Base-by-base conservation (phyloP, 108 stramenopile species). In the Cyclotella choctawhatcheeana region DNA sequence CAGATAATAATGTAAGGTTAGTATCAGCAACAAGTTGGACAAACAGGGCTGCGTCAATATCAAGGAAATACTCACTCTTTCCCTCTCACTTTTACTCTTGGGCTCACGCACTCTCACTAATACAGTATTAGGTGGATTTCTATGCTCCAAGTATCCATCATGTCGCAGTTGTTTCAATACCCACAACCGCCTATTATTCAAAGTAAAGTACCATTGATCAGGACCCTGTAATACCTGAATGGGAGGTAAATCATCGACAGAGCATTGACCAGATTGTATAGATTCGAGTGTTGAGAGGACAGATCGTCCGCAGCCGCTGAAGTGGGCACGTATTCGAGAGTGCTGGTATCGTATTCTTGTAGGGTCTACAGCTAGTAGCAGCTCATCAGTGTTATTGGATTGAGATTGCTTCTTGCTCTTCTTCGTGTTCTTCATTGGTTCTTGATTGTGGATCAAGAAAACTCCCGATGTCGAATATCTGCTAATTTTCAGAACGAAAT, bases 131-230 rank as follows among this genome's bases (percentile, higher is more conserved):
- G 82, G 78, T 51, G 75, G 50, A 27, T 31, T 8, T 24, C 54
- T 47, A 40, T 52, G 60, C 22, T 71, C 67, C 13, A 91, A 64
- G 55, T 90, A 71, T 26, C 92, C 91, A 64, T 91, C 92, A 34
- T 88, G 82, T 24, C 85, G 77, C 43, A 89, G 86, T 66, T 83
- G 77, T 83, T 97, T 97, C 40, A 96, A 63, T 12, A 97, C 95
- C 88, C 88, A 97, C 12, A 97, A 67, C 44, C 97, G 70, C 43
- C 96, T 81, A 77, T 96, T 97, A 81, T 97, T 97, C 17, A 97
- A 81, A 7, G 92, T 91, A 67, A 96, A 96, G 32, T 96, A 97
- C 86, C 94, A 95, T 21, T 85, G 76, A 59, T 82, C 78, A 12
- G 88, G 86, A 26, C 91, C 91, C 6, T 89, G 81, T 1, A 95